Base-by-base conservation (phyloP, 2,329 filamentous ascomycete genomes). In the Mycogone perniciosa region DNA sequence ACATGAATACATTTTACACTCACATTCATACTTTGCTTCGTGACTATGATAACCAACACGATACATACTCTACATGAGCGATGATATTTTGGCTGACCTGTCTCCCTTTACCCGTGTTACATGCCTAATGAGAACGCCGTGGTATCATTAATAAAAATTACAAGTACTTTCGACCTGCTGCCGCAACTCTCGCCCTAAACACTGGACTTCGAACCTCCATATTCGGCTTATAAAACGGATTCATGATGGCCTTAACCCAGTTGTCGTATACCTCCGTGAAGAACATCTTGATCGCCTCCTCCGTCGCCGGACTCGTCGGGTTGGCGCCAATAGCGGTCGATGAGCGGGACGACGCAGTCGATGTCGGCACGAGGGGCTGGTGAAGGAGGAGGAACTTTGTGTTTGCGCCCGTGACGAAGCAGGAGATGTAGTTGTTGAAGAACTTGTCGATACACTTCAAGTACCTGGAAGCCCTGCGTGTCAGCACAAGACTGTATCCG, bases 231-330 rank as follows among this genome's bases (percentile, higher is more conserved):
- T 96, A 97, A 68, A 99, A 99, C 0, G 93, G 93, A 65, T 84
- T 97, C 93, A 99, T 97, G 52, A 91, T 84, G 9, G 91, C 88
- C 77, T 99, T 99, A 57, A 96, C 82, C 85, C 92, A 99, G 59
- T 85, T 89, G 71, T 99, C 93, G 71, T 96, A 97, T 9, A 96
- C 88, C 66, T 99, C 93, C 11, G 80, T 78, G 73, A 99, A 96
- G 73, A 97, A 99, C 70, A 89, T 89, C 66, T 89, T 84, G 60
- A 97, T 88, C 4, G 93, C 92, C 72, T 99, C 93, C 71, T 99
- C 93, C 5, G 92, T 95, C 65, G 92, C 89, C 5, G 89, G 85
- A 53, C 85, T 88, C 3, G 85, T 92, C 0, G 92, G 92, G 67
- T 96, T 96, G 58, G 86, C 84, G 50, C 82, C 86, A 52, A 89